Base-by-base conservation (phyloP, 2,329 filamentous ascomycete genomes). In the Monosporascus sp. region DNA sequence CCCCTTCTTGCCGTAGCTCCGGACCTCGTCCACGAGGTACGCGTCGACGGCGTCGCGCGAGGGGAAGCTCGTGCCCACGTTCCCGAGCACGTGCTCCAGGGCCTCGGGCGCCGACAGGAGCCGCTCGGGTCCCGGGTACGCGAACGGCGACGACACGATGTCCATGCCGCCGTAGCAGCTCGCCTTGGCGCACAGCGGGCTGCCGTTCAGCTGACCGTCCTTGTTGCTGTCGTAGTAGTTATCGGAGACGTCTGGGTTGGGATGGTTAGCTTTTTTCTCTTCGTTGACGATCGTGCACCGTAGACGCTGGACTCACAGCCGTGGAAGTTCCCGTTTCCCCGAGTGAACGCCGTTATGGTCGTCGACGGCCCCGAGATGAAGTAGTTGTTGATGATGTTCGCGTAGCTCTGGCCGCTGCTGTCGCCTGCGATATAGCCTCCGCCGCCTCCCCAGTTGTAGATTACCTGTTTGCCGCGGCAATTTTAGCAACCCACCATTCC, bases 401-500 rank as follows among this genome's bases (percentile, higher is more conserved):
- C 77, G 48, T 74, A 71, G 50, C 74, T 79, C 26, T 70, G 60
- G 5, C 73, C 77, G 0, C 61, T 66, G 37, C 74, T 77, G 55
- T 79, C 78, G 3, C 78, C 78, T 0, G 78, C 78, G 50, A 80
- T 82, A 51, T 82, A 82, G 4, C 74, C 79, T 5, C 77, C 78
- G 0, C 78, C 77, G 1, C 71, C 70, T 9, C 78, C 78, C 73
- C 78, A 82, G 61, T 82, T 82, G 60, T 82, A 82, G 3, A 82
- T 60, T 3, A 82, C 72, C 60, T 77, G 28, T 6, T 6, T 71
- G 55, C 74, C 31, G 73, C 44, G 69, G 70, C 54, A 58, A 52
- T 37, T 40, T 31, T 50, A 20, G 40, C 18, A 4, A 43, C 14
- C 14, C n/a, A 20, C 6, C 20, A 15, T 20, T 3, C 14, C 20